Evolutionary conservation across 1,284 basidiomycete species (phyloP).

Genomic region (Kwoniella shivajii): DNA sequence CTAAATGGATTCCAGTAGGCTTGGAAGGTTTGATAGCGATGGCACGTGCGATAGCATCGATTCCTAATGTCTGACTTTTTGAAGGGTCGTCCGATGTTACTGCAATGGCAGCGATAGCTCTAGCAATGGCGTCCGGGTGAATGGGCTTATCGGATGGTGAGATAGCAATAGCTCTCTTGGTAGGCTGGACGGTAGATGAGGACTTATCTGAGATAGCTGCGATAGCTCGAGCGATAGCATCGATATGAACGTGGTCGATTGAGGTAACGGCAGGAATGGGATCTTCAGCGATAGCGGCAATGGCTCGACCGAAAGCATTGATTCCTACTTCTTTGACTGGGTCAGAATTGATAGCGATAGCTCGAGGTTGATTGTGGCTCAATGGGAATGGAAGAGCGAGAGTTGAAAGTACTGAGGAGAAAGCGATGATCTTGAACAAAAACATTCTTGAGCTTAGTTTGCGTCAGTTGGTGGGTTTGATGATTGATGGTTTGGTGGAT

Average conservation of each 20-base stretch:
- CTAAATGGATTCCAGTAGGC: background rate
- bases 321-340: no score
- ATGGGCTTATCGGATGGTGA: background rate
- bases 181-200: background rate
- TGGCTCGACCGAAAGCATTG: no score
- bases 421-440: background rate
- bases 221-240: constrained; percentile 1
- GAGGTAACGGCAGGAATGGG: background rate
- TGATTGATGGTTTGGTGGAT: no score
- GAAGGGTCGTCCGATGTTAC: background rate
- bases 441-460: no score
- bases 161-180: background rate
- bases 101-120: background rate
- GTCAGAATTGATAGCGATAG: no score
- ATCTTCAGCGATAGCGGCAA: background rate
- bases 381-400: background rate
- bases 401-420: background rate
- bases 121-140: background rate
- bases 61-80: background rate
- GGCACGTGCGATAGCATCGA: background rate
- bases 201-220: background rate
- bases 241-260: background rate
- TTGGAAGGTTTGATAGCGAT: background rate
- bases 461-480: no score
- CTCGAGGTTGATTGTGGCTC: background rate